Base-by-base conservation (phyloP, 495 filamentous ascomycete genomes). In the Neurospora terricola region DNA sequence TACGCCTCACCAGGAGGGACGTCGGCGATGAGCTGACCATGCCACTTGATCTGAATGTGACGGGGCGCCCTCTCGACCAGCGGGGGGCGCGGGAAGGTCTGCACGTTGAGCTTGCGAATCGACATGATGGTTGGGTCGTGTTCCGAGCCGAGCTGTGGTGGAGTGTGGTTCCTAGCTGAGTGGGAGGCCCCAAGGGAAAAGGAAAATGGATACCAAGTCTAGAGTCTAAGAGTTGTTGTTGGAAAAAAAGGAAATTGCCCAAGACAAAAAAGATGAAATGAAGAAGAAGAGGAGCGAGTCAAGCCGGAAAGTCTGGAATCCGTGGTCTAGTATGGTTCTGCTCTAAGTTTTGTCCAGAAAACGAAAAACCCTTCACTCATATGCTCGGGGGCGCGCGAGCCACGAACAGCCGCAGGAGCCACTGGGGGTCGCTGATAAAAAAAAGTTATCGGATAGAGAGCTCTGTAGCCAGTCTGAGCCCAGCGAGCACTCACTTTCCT, bases 31-130 rank as follows among this genome's bases (percentile, higher is more conserved):
- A 83, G 79, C 39, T 85, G 78, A 69, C 80, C 83, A 42, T 86
- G 78, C 82, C 84, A 88, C 77, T 84, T 86, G 71, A 89, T 81
- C 73, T 83, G 83, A 34, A 90, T 81, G 77, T 87, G 85, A 38
- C 83, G 77, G 18, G 82, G 73, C 30, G 81, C 85, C 73, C 79
- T 80, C 73, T 89, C 87, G 70, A 87, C 82, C 37, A 86, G 76
- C 0, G 87, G 87, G 5, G 87, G 87, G n/a, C 87, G 85, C n/a
- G 88, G 87, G 76, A 89, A 90, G 72, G 75, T 80, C 69, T 87
- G 84, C 70, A 87, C 86, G 75, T 88, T 88, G 45, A 87, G 81
- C 76, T 85, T 86, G 38, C 84, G 79, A 76, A 84, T 84, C 21
- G 82, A 80, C 82, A 85, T 83, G 54, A 62, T 62, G 54, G 54